Base-by-base conservation (phyloP, 192 early-diverging fungal species). In the Backusella luteola region DNA sequence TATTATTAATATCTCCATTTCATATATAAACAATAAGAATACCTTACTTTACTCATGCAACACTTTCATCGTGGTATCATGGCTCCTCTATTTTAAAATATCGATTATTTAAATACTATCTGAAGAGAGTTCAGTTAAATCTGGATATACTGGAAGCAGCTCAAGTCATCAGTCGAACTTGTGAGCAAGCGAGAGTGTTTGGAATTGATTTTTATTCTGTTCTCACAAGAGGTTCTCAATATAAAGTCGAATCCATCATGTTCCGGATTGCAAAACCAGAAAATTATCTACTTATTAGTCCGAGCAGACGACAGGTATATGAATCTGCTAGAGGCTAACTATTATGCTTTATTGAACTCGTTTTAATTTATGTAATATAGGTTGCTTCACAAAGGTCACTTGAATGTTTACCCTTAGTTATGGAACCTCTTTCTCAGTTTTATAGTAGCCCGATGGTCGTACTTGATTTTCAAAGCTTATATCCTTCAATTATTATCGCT, bases 401-500 rank as follows among this genome's bases (percentile, higher is more conserved):
- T 49, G 96, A 97, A 74, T 95, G 93, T 74, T 76, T 96, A n/a
- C 95, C 96, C 8, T 85, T 98, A 42, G 90, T 94, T 17, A 89
- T 97, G 87, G 97, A 98, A 81, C 97, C 97, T 11, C 75, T 88
- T 66, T 92, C 94, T 15, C 78, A 85, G 26, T 94, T 95, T 74
- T 98, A 96, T 83, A 91, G 84, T 17, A 91, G 91, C 78, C 97
- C 97, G 5, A 75, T 97, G 29, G 80, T 96, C 1, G 95, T 98
- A 5, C 83, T 97, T 35, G 97, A 98, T 83, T 98, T 98, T 67
- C 96, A 97, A 78, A 94, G 92, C 66, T 83, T 98, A 19, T 98
- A 98, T 71, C 97, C 97, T 21, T 96, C 94, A 75, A 86, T 98
- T 17, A 96, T 98, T 91, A 97, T 98, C 79, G 97, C 96, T 0